Percentiles rank a stretch among this genome's conserved stretches.
These are phyloP conservation scores for Posidonia australis DNA, from an alignment of 106 monocot genomes.

Conservation along the genomic window DNA sequence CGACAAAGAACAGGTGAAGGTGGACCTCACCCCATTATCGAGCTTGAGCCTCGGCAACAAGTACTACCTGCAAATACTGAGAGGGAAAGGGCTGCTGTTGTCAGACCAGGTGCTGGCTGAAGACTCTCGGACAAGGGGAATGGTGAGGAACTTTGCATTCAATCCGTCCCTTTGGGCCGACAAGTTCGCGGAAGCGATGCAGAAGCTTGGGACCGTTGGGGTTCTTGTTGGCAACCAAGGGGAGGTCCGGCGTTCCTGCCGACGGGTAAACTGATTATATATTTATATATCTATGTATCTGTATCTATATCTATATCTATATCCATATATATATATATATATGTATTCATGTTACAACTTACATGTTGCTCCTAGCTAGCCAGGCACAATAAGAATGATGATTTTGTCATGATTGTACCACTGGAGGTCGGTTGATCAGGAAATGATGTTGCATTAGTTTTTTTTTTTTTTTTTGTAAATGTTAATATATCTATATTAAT, in stretches of 20 bases:
- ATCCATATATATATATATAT: too few relatives aligned
- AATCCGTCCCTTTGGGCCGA: conserved; percentile 1
- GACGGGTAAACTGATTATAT: conserved; percentile 11
- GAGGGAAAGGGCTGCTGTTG: conserved; percentile 19
- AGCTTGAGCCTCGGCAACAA: conserved; percentile 9
- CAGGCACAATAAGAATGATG: too few relatives aligned
- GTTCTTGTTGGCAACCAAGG: conserved; percentile 17
- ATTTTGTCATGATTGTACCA: too few relatives aligned
- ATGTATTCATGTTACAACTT: too few relatives aligned
- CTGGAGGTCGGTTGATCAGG: too few relatives aligned
- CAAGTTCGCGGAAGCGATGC: conserved; percentile 14
- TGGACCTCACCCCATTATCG: background rate
- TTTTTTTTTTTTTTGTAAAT: too few relatives aligned
- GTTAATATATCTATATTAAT: too few relatives aligned
- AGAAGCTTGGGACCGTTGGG: conserved; percentile 10
- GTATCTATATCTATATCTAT: too few relatives aligned
- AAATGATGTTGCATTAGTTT: too few relatives aligned
- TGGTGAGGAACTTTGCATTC: conserved; percentile 8
- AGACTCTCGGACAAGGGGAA: conserved; percentile 6
- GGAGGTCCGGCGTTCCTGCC: conserved; percentile 29
- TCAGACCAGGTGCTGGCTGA: conserved; percentile 28
- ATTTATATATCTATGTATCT: too few relatives aligned
- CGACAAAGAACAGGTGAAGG: background rate
- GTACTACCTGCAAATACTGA: conserved; percentile 29
- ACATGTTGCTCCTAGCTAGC: too few relatives aligned